These are phyloP conservation scores for Globisporangium solare DNA, from an alignment of 352 stramenopile species.

Conservation along the genomic window DNA sequence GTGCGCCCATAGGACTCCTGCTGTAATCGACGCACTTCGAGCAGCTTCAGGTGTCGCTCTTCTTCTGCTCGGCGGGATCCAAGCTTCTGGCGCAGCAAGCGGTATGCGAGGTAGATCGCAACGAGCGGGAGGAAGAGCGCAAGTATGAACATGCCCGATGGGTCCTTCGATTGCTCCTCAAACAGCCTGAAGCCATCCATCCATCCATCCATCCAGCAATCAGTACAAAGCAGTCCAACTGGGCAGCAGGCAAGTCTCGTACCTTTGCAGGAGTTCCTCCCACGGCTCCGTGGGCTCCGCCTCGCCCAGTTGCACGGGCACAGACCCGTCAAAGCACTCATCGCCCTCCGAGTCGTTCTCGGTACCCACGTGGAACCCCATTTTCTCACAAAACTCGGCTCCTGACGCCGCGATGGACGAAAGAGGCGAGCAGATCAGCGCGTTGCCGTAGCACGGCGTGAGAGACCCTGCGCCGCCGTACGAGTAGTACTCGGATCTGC, in stretches of 20 bases:
- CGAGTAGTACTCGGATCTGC: constrained; percentile 71
- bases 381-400: constrained; percentile 65
- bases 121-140: constrained; percentile 55
- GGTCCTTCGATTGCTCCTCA: constrained; percentile 66
- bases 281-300: constrained; percentile 56
- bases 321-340: constrained; percentile 81
- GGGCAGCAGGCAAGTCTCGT: neutral
- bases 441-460: constrained; percentile 77
- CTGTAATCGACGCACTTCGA: constrained; percentile 66
- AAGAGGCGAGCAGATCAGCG: constrained; percentile 73
- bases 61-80: constrained; percentile 24
- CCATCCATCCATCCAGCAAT: too few relatives aligned
- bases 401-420: constrained; percentile 47
- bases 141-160: constrained; percentile 60
- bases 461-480: constrained; percentile 54
- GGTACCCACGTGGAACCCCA: constrained; percentile 75
- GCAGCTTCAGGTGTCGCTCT: constrained; percentile 52
- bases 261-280: constrained; percentile 41
- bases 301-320: constrained; percentile 46
- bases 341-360: constrained; percentile 60
- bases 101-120: constrained; percentile 43
- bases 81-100: constrained; percentile 40
- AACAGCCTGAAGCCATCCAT: constrained; percentile 28
- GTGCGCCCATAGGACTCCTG: constrained; percentile 59
- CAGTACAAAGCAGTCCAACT: too few relatives aligned